Base-by-base conservation (phyloP, 2,329 filamentous ascomycete genomes). In the Lachnellula hyalina region DNA sequence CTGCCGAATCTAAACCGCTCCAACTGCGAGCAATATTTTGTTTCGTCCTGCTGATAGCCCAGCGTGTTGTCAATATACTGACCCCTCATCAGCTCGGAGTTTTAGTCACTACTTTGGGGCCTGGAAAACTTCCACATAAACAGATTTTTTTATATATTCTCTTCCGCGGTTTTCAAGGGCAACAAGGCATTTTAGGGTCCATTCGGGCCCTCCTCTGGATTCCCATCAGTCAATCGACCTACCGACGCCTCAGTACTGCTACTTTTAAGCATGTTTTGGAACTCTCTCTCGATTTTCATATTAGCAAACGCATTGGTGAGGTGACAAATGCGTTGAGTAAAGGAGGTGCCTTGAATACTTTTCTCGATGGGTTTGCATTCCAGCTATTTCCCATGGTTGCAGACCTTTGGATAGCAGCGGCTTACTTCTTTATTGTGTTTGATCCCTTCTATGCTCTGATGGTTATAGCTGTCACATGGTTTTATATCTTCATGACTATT, bases 381-480 rank as follows among this genome's bases (percentile, higher is more conserved):
- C 46, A 52, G 25, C 41, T 52, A 40, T 52, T 52, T 34, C 50
- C 50, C 32, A 52, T 52, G 50, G 38, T 52, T 47, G 46, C 47
- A 23, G 50, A 52, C 41, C 46, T 52, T 28, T 52, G 46, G 12
- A 41, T 52, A 41, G 50, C 50, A 25, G 46, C 50, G 46, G 44
- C 47, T n/a, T 40, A 47, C 50, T 52, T 52, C 50, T 52, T 52
- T 32, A 47, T 52, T 28, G 47, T 15, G 23, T 52, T 47, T 32
- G 50, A 52, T 41, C 41, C 50, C 41, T 52, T 52, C 42, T 52
- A 52, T 41, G 47, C 50, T 52, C 50, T 52, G 41, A 52, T 52
- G 25, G 47, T 52, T 32, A 40, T 52, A 47, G 50, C 47, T 32
- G 47, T 52, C 21, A 52, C 47, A 41, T 52, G 50, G 50, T 52